Percentiles rank a stretch among this genome's conserved stretches.
These are phyloP conservation scores for Alternaria sp. DNA, from an alignment of 2,329 filamentous ascomycete genomes.

Conservation along the genomic window DNA sequence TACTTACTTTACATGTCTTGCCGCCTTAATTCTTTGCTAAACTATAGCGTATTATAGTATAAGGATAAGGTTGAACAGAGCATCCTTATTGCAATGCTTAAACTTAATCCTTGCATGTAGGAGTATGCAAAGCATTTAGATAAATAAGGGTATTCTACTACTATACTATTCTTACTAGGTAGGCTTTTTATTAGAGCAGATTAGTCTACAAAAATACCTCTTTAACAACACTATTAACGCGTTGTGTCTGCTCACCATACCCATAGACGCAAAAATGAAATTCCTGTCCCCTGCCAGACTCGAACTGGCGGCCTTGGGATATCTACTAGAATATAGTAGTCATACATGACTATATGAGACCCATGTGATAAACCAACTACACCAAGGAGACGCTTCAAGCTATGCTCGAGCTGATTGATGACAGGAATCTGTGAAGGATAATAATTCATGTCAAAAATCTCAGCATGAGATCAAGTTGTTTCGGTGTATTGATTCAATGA, in stretches of 20 bases:
- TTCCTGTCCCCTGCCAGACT: slow-evolving; percentile 21
- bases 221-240: background rate
- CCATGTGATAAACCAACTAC: slow-evolving; percentile 26
- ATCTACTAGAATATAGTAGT: slow-evolving; percentile 11
- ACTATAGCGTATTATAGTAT: no score
- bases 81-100: no score
- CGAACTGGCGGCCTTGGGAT: slow-evolving; percentile 24
- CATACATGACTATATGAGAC: slow-evolving; percentile 17
- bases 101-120: no score
- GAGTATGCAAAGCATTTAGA: no score
- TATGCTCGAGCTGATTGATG: slow-evolving; percentile 7
- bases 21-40: no score
- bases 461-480: background rate
- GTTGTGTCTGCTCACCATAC: no score
- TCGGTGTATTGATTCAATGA: background rate
- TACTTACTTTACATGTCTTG: no score
- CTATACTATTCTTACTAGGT: no score
- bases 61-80: no score
- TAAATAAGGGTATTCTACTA: no score
- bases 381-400: slow-evolving; percentile 8
- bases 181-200: no score
- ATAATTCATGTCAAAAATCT: accelerated
- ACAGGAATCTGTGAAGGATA: background rate
- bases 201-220: no score
- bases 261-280: slow-evolving; percentile 1